Evolutionary conservation across 352 stramenopile genomes (phyloP).

Genomic region (Aphanomyces stellatus): DNA sequence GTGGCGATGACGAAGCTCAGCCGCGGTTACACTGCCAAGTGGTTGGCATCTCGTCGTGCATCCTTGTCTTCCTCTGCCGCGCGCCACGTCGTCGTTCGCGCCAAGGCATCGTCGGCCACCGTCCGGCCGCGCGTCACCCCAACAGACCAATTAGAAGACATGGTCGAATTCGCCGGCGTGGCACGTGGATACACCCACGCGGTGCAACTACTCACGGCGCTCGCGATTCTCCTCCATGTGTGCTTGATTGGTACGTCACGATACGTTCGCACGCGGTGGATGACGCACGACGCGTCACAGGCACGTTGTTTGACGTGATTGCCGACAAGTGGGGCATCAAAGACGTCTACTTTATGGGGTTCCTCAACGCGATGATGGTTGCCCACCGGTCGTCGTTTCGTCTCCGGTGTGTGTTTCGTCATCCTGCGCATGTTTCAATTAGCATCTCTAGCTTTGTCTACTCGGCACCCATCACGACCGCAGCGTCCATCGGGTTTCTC

Average conservation of each 20-base stretch:
- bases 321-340: slow-evolving; percentile 25
- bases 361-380: slow-evolving; percentile 70
- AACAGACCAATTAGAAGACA: too few relatives aligned
- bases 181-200: slow-evolving; percentile 67
- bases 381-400: slow-evolving; percentile 67
- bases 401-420: too few relatives aligned
- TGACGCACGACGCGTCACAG: background rate
- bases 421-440: too few relatives aligned
- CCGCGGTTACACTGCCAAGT: slow-evolving; percentile 37
- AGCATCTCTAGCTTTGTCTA: slow-evolving; percentile 71
- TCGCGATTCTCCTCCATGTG: slow-evolving; percentile 62
- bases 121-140: too few relatives aligned
- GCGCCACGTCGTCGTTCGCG: too few relatives aligned
- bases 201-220: slow-evolving; percentile 54
- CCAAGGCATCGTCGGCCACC: too few relatives aligned
- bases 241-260: slow-evolving; percentile 37
- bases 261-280: too few relatives aligned
- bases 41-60: background rate
- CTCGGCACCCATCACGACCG: slow-evolving; percentile 52
- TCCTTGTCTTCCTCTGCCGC: too few relatives aligned
- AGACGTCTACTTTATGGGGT: slow-evolving; percentile 70
- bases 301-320: slow-evolving; percentile 8
- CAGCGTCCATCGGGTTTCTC: slow-evolving; percentile 48
- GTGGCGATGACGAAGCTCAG: slow-evolving; percentile 59
- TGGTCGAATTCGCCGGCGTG: too few relatives aligned